A percentile compares a stretch with the other conserved stretches of the same genome.
These are phyloP conservation scores for Termitomyces sp. DNA, from an alignment of 1,284 basidiomycete species.

Conservation along the genomic window DNA sequence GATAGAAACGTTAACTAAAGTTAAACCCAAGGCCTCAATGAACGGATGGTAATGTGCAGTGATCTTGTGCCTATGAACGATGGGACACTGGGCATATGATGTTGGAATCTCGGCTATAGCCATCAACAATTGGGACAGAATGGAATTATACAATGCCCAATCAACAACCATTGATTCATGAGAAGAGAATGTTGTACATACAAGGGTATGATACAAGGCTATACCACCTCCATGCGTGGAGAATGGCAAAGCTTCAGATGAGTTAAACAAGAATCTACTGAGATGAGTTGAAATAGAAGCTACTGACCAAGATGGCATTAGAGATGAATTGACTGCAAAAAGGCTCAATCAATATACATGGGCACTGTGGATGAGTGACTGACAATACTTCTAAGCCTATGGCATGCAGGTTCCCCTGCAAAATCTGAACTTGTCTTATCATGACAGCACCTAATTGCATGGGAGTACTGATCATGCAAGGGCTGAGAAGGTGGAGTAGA, in stretches of 20 bases:
- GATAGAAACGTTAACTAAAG: constrained; percentile 68
- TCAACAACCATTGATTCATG: not conserved
- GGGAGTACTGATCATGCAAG: constrained; percentile 46
- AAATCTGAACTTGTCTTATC: constrained; percentile 61
- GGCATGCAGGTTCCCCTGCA: constrained; percentile 49
- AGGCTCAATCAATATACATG: not conserved
- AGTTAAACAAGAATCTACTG: too few species aligned
- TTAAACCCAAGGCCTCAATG: constrained; percentile 62
- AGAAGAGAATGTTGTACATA: constrained; percentile 24
- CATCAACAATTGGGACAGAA: constrained; percentile 50
- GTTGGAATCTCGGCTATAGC: constrained; percentile 73
- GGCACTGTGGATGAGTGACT: not conserved
- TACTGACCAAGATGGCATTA: constrained; percentile 73
- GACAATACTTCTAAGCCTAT: constrained; percentile 30
- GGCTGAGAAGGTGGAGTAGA: constrained; percentile 22
- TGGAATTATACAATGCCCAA: constrained; percentile 32
- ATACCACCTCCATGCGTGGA: constrained; percentile 79
- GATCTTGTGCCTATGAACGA: constrained; percentile 57
- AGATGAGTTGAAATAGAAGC: constrained; percentile 65
- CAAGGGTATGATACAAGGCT: constrained; percentile 74
- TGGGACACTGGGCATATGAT: constrained; percentile 68
- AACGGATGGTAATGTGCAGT: constrained; percentile 65
- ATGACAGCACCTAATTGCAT: constrained; percentile 70
- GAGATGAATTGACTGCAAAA: constrained; percentile 43
- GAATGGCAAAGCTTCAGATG: constrained; percentile 62